phyloP scores from a whole-genome alignment of 257 asterid species.

The Solanum bulbocastanum region DNA sequence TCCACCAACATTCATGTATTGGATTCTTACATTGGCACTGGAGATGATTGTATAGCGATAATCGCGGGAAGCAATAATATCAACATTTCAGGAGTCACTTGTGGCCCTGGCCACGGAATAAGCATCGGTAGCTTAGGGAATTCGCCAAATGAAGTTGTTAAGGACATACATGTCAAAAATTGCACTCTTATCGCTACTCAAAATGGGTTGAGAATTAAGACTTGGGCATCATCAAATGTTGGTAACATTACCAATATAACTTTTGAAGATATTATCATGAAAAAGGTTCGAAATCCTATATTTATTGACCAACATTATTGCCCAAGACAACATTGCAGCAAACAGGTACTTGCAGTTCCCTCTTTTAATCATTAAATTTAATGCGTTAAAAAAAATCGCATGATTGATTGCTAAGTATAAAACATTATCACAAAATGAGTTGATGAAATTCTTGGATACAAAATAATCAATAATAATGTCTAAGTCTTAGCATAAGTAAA shows the following conservation, averaged over 20 bases:
- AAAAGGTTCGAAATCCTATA: conserved; percentile 37
- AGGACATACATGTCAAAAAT: conserved; percentile 20
- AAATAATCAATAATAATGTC: not conserved
- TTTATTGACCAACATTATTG: conserved; percentile 59
- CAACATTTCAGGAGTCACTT: conserved; percentile 20
- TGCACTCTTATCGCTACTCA: conserved; percentile 28
- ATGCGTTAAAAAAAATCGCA: not conserved
- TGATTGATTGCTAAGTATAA: not conserved
- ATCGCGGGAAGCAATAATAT: conserved; percentile 40
- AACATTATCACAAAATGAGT: not conserved
- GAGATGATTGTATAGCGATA: conserved; percentile 63
- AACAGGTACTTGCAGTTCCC: not conserved
- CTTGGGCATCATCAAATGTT: conserved; percentile 33
- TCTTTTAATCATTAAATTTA: not conserved
- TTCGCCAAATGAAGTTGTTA: conserved; percentile 14
- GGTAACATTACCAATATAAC: conserved; percentile 22
- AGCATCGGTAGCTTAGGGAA: conserved; percentile 58
- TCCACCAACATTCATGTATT: not conserved
- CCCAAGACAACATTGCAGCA: conserved; percentile 19
- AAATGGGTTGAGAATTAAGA: conserved; percentile 60
- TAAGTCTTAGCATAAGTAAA: not conserved
- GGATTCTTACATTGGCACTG: conserved; percentile 11
- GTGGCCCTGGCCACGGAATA: conserved; percentile 78
- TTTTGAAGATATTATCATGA: conserved; percentile 35
- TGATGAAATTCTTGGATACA: not conserved